Evolutionary conservation across 2,329 filamentous ascomycete species (phyloP).

Genomic region (Endothia cerciana): DNA sequence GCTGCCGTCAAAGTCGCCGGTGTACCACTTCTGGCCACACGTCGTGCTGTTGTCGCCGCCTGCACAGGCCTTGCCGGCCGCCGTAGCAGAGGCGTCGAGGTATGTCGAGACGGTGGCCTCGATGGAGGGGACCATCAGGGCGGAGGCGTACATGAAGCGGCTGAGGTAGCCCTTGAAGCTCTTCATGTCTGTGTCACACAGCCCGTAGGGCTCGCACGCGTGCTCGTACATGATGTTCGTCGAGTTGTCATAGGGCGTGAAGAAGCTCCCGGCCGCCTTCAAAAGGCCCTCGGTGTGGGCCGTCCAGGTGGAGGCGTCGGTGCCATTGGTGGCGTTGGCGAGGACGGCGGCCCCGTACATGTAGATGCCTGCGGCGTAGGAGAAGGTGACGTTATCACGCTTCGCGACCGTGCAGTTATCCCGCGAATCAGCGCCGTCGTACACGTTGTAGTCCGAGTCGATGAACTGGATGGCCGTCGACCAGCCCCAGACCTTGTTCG

Average conservation of each 20-base stretch:
- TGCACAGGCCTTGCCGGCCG: constrained; percentile 60
- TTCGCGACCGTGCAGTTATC: constrained; percentile 54
- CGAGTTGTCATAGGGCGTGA: constrained; percentile 54
- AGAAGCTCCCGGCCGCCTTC: constrained; percentile 55
- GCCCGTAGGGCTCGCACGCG: constrained; percentile 62
- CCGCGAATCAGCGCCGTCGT: constrained; percentile 62
- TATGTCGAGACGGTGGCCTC: constrained; percentile 49
- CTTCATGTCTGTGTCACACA: constrained; percentile 66
- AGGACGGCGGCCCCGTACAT: constrained; percentile 67
- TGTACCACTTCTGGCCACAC: constrained; percentile 68
- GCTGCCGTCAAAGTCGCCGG: constrained; percentile 57
- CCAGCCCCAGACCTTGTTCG: constrained; percentile 70
- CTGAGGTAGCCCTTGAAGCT: constrained; percentile 71
- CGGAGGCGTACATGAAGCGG: constrained; percentile 65
- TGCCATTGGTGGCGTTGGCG: constrained; percentile 66
- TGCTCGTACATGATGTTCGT: constrained; percentile 67
- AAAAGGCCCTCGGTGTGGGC: constrained; percentile 57
- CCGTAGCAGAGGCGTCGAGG: constrained; percentile 56
- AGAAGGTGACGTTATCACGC: constrained; percentile 60
- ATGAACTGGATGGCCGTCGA: constrained; percentile 60
- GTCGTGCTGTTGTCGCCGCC: constrained; percentile 55
- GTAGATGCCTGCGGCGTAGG: constrained; percentile 68
- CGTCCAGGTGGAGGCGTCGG: constrained; percentile 56
- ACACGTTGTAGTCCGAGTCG: constrained; percentile 57
- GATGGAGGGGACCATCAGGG: constrained; percentile 60